Base-by-base conservation (phyloP, 164 flowering plant species). In the Vitis rupestris region DNA sequence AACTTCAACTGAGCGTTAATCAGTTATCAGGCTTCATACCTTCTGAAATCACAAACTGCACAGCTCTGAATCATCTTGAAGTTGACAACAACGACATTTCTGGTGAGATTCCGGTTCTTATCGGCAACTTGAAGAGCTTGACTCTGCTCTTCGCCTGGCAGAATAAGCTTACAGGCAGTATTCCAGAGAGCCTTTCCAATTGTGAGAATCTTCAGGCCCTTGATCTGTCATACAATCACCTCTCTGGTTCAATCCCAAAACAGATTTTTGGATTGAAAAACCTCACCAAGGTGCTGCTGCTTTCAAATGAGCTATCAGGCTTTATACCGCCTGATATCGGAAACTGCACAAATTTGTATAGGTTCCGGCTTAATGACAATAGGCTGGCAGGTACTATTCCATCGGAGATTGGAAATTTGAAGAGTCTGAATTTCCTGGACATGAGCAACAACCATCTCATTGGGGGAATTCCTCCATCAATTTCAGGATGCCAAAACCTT, bases 321-420 rank as follows among this genome's bases (percentile, higher is more conserved):
- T 88, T 84, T 44, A 75, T 96, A 60, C 99, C 95, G 1, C 85
- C 94, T 0, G 94, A 90, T 50, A 80, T 96, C n/a, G 98, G 98
- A 51, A 91, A 89, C 80, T 91, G 97, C 80, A 83, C 90, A 0
- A 84, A 70, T 44, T 70, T 93, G 74, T 81, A 83, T 67, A 81
- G 97, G 68, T 76, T 93, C 19, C 76, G 98, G 23, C 50, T 87
- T 37, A 86, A 80, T 68, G 66, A 71, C 27, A 96, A 96, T 71
- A 81, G 80, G 74, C 77, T 96, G 16, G 80, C 77, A 2, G 97
- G 97, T 44, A 78, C 82, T 70, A 74, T 96, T 79, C 99, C 99
- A 64, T 66, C 86, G 3, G 97, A 95, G 84, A 85, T 93, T 23
- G 94, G 97, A 31, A 82, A 74, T 8, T 70, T 95, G 76, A 86